Base-by-base conservation (phyloP, 768 basidiomycete species). In the Nevesoporus exiguus region DNA sequence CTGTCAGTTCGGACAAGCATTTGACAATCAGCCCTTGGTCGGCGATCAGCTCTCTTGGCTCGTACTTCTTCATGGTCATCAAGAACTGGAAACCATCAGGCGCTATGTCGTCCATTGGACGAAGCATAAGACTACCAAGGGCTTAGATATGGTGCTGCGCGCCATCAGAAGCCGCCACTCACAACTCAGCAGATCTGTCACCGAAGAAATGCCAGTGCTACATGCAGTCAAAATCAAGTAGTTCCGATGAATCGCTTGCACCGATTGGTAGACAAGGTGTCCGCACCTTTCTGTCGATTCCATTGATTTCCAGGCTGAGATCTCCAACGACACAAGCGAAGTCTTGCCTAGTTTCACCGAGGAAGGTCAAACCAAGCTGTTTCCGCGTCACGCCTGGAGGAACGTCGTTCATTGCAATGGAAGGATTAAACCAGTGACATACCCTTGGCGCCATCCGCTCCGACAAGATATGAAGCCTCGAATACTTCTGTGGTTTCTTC, bases 371-470 rank as follows among this genome's bases (percentile, higher is more conserved):
- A 0, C 75, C 77, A 4, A 77, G 67, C 40, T 64, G 60, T 52
- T 75, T 76, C 19, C 80, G 66, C 5, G 70, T 69, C 3, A 68
- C 39, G 14, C 66, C 76, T 76, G 17, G 37, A 49, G 53, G 9
- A 62, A 43, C 9, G 3, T 22, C 15, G 21, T 27, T 7, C 11
- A 27, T 14, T 13, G 10, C 37, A 25, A 27, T 5, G 14, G 17
- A 36, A 24, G 47, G n/a, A 8, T 2, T 17, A 15, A 5, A 22
- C 17, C 7, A 27, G 11, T 48, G 7, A 53, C 60, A 14, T 7
- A 66, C 68, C 59, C 47, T 54, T 66, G 0, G 73, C 77, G 15
- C 76, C 76, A 55, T 79, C 80, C 0, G 72, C 64, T 2, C 77
- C 77, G 14, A 79, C 61, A 1, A 80, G 56, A 57, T 66, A 77